Conservation (phyloP, 257 asterid species). For the Nicotiana noctiflora region DNA sequence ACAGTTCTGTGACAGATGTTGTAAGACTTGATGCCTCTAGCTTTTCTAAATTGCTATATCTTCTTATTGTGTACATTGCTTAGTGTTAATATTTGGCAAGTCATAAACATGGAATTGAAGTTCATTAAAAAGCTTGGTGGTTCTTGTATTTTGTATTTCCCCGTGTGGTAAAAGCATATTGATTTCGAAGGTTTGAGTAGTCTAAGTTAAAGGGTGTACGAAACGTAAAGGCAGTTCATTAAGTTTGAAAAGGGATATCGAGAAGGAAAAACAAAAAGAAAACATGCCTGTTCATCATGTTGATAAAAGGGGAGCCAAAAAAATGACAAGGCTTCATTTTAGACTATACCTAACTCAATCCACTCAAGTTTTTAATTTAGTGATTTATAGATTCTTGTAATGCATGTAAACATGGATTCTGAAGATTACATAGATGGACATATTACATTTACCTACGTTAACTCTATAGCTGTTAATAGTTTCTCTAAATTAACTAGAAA, state of each 20-base stretch:
- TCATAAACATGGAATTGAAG: not conserved
- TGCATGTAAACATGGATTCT: not conserved
- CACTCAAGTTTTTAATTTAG: too few relatives aligned
- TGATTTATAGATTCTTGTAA: not conserved
- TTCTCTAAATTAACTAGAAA: not conserved
- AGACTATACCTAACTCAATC: not conserved
- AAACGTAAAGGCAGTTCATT: not conserved
- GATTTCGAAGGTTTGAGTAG: not conserved
- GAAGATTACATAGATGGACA: not conserved
- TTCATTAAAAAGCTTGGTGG: not conserved
- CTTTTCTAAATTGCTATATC: not conserved
- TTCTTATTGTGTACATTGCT: not conserved
- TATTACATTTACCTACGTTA: not conserved
- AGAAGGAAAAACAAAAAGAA: not conserved
- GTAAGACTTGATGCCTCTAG: constrained; percentile 34
- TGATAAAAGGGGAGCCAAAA: not conserved
- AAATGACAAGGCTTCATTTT: not conserved
- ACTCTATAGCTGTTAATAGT: not conserved
- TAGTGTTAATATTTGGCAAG: not conserved
- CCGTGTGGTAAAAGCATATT: not conserved
- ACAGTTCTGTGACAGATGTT: constrained; percentile 62
- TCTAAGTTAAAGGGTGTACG: not conserved
- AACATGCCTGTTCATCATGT: not conserved
- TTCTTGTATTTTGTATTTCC: not conserved
- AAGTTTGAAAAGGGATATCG: not conserved